Base-by-base conservation (phyloP, 139 green algal genomes). In the Chlamydomonas sp. region DNA sequence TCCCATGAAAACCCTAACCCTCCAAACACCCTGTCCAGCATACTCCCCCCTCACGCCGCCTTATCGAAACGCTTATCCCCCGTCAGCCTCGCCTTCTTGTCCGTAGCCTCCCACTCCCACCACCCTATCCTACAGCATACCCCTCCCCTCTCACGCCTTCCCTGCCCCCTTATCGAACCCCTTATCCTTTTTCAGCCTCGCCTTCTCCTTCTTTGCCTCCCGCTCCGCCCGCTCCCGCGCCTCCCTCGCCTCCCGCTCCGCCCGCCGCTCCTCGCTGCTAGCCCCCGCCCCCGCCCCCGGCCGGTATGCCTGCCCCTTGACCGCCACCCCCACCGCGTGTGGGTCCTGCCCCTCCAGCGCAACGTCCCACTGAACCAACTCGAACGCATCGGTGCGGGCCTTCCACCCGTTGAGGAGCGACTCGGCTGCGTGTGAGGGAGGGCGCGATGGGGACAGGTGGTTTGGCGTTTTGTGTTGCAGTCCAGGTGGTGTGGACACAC, bases 241-340 rank as follows among this genome's bases (percentile, higher is more conserved):
- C 74, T 88, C 79, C 7, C 79, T 63, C 4, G 63, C 15, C 9
- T 31, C 66, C 10, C 66, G 66, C 66, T 71, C 12, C 10, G 66
- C 9, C 66, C 10, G 66, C 66, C 9, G 0, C 66, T 71, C 66
- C 66, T 49, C 60, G 64, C 60, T 80, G 80, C 67, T 84, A n/a
- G 14, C 5, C 63, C 66, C 17, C 78, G 15, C 58, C 58, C 18
- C 18, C 58, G 77, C 63, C 3, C 57, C 9, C 58, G 75, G 63
- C 58, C 58, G 10, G 9, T 75, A 10, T 3, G n/a, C 16, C 78
- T 78, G n/a, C 72, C 6, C 72, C 72, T 93, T 96, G 57, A 96
- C 66, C 15, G 91, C 93, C 18, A 96, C 85, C 0, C 93, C 94
- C 31, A 95, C 90, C 0, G 90, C 90, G 77, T 96, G 94, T 7